Evolutionary conservation across 805 yeast species (phyloP).

Genomic region (Suhomyces emberorum): DNA sequence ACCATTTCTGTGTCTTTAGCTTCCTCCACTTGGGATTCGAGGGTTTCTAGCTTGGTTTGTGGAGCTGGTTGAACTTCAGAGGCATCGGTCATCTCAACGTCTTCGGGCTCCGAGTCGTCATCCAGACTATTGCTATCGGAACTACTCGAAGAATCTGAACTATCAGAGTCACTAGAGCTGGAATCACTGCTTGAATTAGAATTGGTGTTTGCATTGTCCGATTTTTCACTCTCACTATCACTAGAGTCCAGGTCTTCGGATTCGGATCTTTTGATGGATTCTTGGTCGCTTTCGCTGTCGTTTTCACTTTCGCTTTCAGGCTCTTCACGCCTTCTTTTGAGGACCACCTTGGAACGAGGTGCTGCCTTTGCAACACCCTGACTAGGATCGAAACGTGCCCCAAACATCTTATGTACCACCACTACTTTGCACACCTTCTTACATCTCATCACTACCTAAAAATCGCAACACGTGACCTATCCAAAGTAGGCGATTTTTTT

Average conservation of each 20-base stretch:
- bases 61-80: not conserved
- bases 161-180: not conserved
- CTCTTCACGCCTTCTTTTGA: slow-evolving; percentile 5
- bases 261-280: not conserved
- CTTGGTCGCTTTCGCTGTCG: slow-evolving; percentile 2
- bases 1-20: slow-evolving; percentile 9
- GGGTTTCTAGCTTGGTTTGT: too few species aligned
- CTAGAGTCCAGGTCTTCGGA: not conserved
- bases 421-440: not conserved
- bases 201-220: not conserved
- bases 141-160: not conserved
- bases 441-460: not conserved
- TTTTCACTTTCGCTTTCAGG: slow-evolving; percentile 13
- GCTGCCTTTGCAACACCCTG: not conserved
- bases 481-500: not conserved
- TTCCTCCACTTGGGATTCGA: slow-evolving; percentile 11
- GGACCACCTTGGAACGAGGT: not conserved
- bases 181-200: not conserved
- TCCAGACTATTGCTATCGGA: not conserved
- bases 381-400: slow-evolving; percentile 59
- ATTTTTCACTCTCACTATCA: not conserved
- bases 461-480: not conserved
- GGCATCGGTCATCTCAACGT: not conserved
- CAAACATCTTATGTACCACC: too few species aligned
- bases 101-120: not conserved